Base-by-base conservation (phyloP, 495 filamentous ascomycete species). In the Aspergillus sparsus region DNA sequence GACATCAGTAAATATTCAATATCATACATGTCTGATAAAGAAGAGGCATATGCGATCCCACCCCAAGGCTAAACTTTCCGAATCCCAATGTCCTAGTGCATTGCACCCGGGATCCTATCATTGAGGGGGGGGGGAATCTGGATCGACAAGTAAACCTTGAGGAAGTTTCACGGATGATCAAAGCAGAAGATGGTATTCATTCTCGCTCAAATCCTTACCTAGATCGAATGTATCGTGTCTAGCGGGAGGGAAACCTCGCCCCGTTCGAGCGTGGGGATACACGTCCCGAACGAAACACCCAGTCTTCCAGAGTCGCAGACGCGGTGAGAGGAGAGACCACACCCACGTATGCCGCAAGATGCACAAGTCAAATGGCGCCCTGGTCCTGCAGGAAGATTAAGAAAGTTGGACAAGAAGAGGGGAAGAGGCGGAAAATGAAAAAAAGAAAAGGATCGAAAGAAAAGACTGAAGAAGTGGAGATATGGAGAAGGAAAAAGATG, bases 231-330 rank as follows among this genome's bases (percentile, higher is more conserved):
- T 53, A 31, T 54, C 21, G 21, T 27, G 21, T 27, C 21, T 27
- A 27, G 21, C 21, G 21, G 21, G 21, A 33, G 33, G 45, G 53
- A 53, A 33, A 42, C 60, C 60, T 62, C 59, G 60, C 53, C 18
- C 39, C 36, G 61, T 58, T 34, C 58, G 52, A 62, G 54, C 36
- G 58, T 58, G 60, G 54, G 21, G 34, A 50, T 16, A 33, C 57
- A 63, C 36, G 58, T 57, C 61, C 59, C 60, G 60, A 57, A 55
- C 6, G 21, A 27, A 27, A 27, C 21, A 27, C 21, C 21, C 58
- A 39, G 44, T 47, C 37, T 13, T 34, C 47, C 56, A 60, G 34
- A 41, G 39, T 49, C 39, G 21, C 51, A 57, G 53, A 52, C 58
- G 55, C 54, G 51, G 41, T 62, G 63, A 59, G 50, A 55, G 51